Base-by-base conservation (phyloP, 2,329 filamentous ascomycete genomes). In the Clarireedia homoeocarpa region DNA sequence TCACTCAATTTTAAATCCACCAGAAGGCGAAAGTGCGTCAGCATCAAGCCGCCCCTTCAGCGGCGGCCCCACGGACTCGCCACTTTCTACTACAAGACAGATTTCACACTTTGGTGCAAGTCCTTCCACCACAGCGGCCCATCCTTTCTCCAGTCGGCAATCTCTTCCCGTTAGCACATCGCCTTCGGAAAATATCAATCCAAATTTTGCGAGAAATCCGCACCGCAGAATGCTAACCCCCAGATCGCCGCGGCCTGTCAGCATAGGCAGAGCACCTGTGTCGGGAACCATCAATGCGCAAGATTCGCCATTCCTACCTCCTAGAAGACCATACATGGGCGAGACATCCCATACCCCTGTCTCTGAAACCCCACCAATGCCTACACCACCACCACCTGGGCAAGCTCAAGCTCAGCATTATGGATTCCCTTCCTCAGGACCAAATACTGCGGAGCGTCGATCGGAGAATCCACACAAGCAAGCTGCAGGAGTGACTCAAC, bases 281-380 rank as follows among this genome's bases (percentile, higher is more conserved):
- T 74, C 73, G 17, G 74, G 71, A 24, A 76, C 74, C 1, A 75
- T 77, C 47, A 74, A 76, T 66, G 75, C 76, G 6, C 73, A 77
- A 48, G 71, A 74, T 57, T 73, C 74, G 4, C 77, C 77, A 1
- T 79, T 78, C 55, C 65, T 76, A 12, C 69, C 71, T 7, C 70
- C 72, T 6, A 69, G 71, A 55, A 69, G 75, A 42, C 65, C 71
- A 6, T 75, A 75, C 60, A 69, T 69, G 17, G 69, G 70, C 9
- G 77, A 79, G 38, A 68, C 72, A 23, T 71, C 72, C 17, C 61
- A 59, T 7, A 61, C 62, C 30, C 52, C 62, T 24, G 65, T 70
- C 0, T 71, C 73, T 7, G 74, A 76, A 17, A 69, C 68, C 2
- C 73, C 76, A 14, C 72, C 75, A 49, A 66, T 78, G 17, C 76